Conservation (phyloP, 148 eudicot genomes). For the Polygonum maritimum region DNA sequence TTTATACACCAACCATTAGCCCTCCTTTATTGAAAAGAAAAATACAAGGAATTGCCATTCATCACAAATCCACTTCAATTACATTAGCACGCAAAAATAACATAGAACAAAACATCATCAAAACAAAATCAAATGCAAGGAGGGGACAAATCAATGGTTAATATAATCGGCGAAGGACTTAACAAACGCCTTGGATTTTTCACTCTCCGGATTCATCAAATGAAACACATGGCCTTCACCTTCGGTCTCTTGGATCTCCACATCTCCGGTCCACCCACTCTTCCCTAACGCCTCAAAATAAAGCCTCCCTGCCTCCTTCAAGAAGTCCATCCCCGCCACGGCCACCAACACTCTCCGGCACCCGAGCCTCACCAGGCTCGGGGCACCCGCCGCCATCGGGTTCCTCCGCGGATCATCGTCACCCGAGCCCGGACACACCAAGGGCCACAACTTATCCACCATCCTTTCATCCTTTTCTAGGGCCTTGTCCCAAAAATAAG, state of each 20-base stretch:
- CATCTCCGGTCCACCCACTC: slow-evolving; percentile 3
- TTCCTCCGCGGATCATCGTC: neutral
- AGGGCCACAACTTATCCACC: neutral
- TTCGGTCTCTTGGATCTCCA: neutral
- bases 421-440: neutral
- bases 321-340: neutral
- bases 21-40: no score
- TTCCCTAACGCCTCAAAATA: neutral
- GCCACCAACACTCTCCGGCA: neutral
- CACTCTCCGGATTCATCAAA: neutral
- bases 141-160: neutral
- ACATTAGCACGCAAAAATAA: no score
- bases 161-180: neutral
- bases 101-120: neutral
- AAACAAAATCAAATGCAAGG: neutral
- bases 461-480: neutral
- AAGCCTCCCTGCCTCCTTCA: neutral
- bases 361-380: neutral
- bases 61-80: no score
- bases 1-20: no score
- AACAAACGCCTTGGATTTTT: neutral
- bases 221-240: neutral
- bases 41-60: no score
- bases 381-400: neutral
- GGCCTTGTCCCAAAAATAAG: neutral